Percentiles rank a stretch among this genome's conserved stretches.
Evolutionary conservation across 208 protist species (phyloP).

Genomic region (Trypanosoma brucei): DNA sequence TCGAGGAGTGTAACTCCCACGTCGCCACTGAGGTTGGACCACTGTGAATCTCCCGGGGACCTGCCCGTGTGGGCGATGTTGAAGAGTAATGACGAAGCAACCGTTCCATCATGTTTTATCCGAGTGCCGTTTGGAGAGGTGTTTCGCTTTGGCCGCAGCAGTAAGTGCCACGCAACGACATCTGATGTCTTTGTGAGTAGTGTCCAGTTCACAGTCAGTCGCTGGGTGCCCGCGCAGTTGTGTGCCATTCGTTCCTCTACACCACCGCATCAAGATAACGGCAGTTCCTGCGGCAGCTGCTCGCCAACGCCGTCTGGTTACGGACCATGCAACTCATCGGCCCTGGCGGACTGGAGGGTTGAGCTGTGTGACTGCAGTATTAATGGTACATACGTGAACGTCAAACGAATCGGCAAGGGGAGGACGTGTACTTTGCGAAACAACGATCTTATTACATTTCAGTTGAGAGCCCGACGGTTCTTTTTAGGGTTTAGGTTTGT

Average conservation of each 20-base stretch:
- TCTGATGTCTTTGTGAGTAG: slow-evolving; percentile 79
- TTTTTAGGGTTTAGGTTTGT: slow-evolving; percentile 86
- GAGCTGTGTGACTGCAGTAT: slow-evolving; percentile 67
- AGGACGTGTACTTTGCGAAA: slow-evolving; percentile 63
- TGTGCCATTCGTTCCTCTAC: neutral
- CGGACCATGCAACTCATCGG: neutral
- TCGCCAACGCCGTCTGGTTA: slow-evolving; percentile 9
- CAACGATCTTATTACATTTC: slow-evolving; percentile 81
- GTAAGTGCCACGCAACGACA: slow-evolving; percentile 68
- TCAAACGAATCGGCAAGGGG: slow-evolving; percentile 81
- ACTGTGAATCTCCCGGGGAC: slow-evolving; percentile 4
- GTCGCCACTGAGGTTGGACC: neutral
- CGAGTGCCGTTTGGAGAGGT: slow-evolving; percentile 37
- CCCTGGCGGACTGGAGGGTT: slow-evolving; percentile 24
- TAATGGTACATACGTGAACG: slow-evolving; percentile 89
- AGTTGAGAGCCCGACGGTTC: slow-evolving; percentile 73
- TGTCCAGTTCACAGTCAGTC: slow-evolving; percentile 75
- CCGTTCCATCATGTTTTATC: slow-evolving; percentile 68
- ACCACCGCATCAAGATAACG: neutral
- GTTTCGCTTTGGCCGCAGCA: slow-evolving; percentile 83
- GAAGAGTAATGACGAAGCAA: slow-evolving; percentile 64
- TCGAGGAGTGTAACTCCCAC: neutral
- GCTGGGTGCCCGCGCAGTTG: slow-evolving; percentile 21
- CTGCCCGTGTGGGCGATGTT: slow-evolving; percentile 64
- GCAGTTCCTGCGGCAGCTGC: slow-evolving; percentile 10